Percentiles rank a stretch among this genome's conserved stretches.
These are phyloP conservation scores for Areca catechu DNA, from an alignment of 176 grass and related monocot genomes.

Conservation along the genomic window DNA sequence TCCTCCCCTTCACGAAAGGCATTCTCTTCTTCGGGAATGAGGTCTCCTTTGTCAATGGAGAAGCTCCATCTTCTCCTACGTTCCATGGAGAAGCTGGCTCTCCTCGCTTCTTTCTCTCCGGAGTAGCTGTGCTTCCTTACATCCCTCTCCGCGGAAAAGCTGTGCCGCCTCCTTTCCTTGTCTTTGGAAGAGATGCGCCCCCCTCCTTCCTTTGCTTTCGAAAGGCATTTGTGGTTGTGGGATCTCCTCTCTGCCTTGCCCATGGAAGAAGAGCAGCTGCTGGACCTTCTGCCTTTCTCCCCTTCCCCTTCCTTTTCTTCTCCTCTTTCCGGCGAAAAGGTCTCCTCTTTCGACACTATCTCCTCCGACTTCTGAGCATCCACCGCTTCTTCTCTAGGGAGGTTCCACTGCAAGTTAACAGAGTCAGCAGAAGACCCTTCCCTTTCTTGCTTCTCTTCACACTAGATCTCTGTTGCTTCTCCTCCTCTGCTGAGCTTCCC, in stretches of 20 bases:
- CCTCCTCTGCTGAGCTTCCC: conserved; percentile 1
- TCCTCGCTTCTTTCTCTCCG: conserved; percentile 53
- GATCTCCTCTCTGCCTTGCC: conserved; percentile 61
- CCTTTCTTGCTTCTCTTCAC: conserved; percentile 7
- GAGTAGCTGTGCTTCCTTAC: conserved; percentile 49
- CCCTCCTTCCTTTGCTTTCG: conserved; percentile 14
- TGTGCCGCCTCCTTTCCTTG: conserved; percentile 48
- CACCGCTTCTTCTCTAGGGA: too few relatives aligned
- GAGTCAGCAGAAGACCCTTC: background rate
- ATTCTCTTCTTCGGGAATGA: conserved; percentile 53
- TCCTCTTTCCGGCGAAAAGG: background rate
- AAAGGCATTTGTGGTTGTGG: conserved; percentile 12
- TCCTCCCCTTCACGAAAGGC: conserved; percentile 36
- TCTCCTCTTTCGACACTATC: background rate
- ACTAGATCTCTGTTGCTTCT: background rate
- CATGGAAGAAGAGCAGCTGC: conserved; percentile 30
- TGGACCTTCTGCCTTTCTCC: conserved; percentile 14
- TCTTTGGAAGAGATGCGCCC: conserved; percentile 44
- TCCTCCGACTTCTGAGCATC: background rate
- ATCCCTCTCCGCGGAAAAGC: conserved; percentile 75
- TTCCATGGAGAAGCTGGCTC: conserved; percentile 83
- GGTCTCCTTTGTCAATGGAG: conserved; percentile 73
- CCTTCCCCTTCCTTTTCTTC: conserved; percentile 24
- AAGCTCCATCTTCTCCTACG: conserved; percentile 69
- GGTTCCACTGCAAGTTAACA: too few relatives aligned